Base-by-base conservation (phyloP, 202 grass and related monocot genomes). In the Cymbopogon flexuosus region DNA sequence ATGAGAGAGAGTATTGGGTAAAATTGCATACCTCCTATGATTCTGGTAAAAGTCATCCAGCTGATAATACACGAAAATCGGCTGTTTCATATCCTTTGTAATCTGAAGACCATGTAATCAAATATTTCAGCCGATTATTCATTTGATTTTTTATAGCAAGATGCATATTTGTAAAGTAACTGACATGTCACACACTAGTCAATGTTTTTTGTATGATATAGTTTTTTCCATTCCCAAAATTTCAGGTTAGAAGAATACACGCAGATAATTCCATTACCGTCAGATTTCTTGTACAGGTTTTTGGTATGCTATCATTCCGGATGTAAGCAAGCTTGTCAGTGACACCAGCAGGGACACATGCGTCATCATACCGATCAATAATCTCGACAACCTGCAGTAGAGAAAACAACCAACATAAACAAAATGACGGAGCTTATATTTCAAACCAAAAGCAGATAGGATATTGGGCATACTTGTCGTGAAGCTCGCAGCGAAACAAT, bases 41-140 rank as follows among this genome's bases (percentile, higher is more conserved):
- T 96, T 99, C 80, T 99, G 96, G 81, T 88, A 99, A 79, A 96
- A 99, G 76, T 91, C 87, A 81, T 99, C 91, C n/a, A 99, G 87
- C 77, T 99, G 92, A 79, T 99, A 99, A 84, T 99, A 96, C 30
- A 99, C 90, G 87, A 90, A 99, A 65, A 99, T 93, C 0, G 96
- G 90, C 3, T 82, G 80, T 21, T 85, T 63, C 96, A 99, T 99
- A 89, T 96, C 77, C 87, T 91, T 90, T 34, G 90, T 75, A 78
- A 99, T 86, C 96, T 96, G 91, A 33, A 86, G 81, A 74, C 22
- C 30, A 72, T 33, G 65, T 2, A 46, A 39, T 3, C 2, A 68
- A 83, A 79, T 69, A 41, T 83, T 79, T 83, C 62, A 86, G 62
- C 34, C 52, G 46, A 79, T 24, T 11, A 43, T 67, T 56, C 24